Percentiles rank a stretch among this genome's conserved stretches.
These are phyloP conservation scores for Ganoderma sinense DNA, from an alignment of 1,284 basidiomycete genomes.

Conservation along the genomic window DNA sequence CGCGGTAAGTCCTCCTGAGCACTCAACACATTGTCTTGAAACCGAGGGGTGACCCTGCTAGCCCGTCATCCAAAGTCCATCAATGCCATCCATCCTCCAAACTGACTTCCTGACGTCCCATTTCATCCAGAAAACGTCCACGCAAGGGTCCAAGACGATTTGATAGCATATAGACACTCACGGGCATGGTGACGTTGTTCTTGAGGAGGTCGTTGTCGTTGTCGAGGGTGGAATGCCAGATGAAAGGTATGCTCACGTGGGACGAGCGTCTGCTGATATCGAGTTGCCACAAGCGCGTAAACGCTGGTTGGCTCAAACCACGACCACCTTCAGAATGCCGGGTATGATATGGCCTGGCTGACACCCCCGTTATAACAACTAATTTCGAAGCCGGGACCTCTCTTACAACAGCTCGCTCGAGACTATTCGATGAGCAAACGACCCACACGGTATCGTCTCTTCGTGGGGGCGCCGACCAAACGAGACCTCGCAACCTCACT, in stretches of 20 bases:
- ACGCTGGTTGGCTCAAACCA: background rate
- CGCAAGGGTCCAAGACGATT: background rate
- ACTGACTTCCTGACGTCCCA: constrained; percentile 20
- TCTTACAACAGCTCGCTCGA: too few species aligned
- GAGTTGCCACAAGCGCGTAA: constrained; percentile 8
- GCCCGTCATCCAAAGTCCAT: constrained; percentile 40
- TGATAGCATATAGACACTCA: constrained; percentile 32
- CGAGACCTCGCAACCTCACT: constrained; percentile 2
- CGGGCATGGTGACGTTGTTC: constrained; percentile 37
- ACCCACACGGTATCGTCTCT: constrained; percentile 19
- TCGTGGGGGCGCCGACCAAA: constrained; percentile 22
- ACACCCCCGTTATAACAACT: too few species aligned
- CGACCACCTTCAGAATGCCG: background rate
- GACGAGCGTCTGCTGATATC: background rate
- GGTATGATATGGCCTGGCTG: too few species aligned
- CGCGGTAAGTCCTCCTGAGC: constrained; percentile 19
- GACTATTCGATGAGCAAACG: background rate
- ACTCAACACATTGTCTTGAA: background rate
- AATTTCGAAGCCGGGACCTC: too few species aligned
- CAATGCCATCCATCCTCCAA: constrained; percentile 37
- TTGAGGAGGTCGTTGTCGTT: constrained; percentile 40
- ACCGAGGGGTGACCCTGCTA: background rate
- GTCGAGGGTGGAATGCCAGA: constrained; percentile 25
- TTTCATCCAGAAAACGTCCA: constrained; percentile 10
- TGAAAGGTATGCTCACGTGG: constrained; percentile 29